These are phyloP conservation scores for Sugiyamaella mastotermitis DNA, from an alignment of 805 yeast species.

Conservation along the genomic window DNA sequence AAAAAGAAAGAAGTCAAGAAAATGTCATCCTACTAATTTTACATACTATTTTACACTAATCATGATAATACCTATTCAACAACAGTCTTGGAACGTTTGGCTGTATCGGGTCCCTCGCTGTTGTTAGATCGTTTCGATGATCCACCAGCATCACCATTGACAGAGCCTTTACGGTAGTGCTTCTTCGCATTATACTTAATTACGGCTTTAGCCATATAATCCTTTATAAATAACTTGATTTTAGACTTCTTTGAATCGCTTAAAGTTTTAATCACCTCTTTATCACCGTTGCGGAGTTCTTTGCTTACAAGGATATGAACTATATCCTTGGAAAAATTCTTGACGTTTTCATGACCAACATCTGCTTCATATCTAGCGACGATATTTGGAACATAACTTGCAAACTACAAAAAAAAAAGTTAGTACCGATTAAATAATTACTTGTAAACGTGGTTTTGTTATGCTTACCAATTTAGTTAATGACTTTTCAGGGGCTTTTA, in stretches of 20 bases:
- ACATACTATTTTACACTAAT: too few species aligned
- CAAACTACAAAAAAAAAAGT: slow-evolving; percentile 45
- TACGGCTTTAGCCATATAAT: slow-evolving; percentile 18
- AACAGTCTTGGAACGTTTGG: too few species aligned
- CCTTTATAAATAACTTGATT: slow-evolving; percentile 54
- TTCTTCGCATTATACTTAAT: slow-evolving; percentile 12
- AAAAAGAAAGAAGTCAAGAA: too few species aligned
- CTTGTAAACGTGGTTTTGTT: too few species aligned
- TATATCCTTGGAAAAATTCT: slow-evolving; percentile 74
- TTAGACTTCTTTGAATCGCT: slow-evolving; percentile 62
- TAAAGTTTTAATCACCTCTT: slow-evolving; percentile 32
- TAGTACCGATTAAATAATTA: too few species aligned
- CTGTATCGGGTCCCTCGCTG: too few species aligned
- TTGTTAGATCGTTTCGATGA: too few species aligned
- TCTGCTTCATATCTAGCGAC: slow-evolving; percentile 59
- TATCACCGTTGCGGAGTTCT: slow-evolving; percentile 43
- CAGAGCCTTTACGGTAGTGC: too few species aligned
- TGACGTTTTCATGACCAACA: slow-evolving; percentile 57
- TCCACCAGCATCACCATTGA: too few species aligned
- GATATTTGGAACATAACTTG: slow-evolving; percentile 72
- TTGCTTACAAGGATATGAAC: slow-evolving; percentile 61
- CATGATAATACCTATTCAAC: too few species aligned
- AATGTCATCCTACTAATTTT: too few species aligned
- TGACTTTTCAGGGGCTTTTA: neutral
- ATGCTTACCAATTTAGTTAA: too few species aligned